phyloP scores from a whole-genome alignment of 2,329 filamentous ascomycete genomes.

The Paecilomyces sp. region DNA sequence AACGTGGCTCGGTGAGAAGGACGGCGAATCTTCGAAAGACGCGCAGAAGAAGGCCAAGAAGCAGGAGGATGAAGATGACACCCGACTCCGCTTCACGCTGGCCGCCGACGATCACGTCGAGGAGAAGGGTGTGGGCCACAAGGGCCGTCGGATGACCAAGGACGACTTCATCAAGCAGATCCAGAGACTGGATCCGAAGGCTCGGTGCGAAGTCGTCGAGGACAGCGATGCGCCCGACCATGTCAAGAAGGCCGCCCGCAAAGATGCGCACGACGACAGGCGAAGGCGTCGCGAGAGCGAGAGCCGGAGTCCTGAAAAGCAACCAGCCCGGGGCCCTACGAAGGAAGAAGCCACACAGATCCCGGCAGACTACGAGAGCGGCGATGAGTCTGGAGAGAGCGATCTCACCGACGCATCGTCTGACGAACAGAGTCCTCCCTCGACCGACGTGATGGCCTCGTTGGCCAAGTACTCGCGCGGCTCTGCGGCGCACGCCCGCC shows the following conservation, averaged over 20 bases:
- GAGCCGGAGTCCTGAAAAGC: background rate
- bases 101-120: slow-evolving; percentile 36
- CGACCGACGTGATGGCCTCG: slow-evolving; percentile 30
- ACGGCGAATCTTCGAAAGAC: slow-evolving; percentile 23
- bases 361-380: slow-evolving; percentile 6
- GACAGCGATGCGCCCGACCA: slow-evolving; percentile 33
- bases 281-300: slow-evolving; percentile 1
- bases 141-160: slow-evolving; percentile 57
- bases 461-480: slow-evolving; percentile 28
- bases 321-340: background rate
- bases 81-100: slow-evolving; percentile 56
- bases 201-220: slow-evolving; percentile 42
- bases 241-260: slow-evolving; percentile 31
- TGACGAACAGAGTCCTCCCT: slow-evolving; percentile 17
- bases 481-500: slow-evolving; percentile 32
- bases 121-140: slow-evolving; percentile 30
- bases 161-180: slow-evolving; percentile 59
- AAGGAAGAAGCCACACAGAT: slow-evolving; percentile 7
- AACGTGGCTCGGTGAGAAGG: slow-evolving; percentile 45
- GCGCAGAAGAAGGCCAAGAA: slow-evolving; percentile 16
- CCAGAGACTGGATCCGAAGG: slow-evolving; percentile 52
- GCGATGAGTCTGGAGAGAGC: slow-evolving; percentile 2
- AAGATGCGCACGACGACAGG: slow-evolving; percentile 20
- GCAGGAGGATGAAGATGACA: slow-evolving; percentile 32
- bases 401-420: slow-evolving; percentile 3